Evolutionary conservation across 108 stramenopile species (phyloP), one percentile per base, ranked within the genome.

Genomic region (Bacterosira constricta): DNA sequence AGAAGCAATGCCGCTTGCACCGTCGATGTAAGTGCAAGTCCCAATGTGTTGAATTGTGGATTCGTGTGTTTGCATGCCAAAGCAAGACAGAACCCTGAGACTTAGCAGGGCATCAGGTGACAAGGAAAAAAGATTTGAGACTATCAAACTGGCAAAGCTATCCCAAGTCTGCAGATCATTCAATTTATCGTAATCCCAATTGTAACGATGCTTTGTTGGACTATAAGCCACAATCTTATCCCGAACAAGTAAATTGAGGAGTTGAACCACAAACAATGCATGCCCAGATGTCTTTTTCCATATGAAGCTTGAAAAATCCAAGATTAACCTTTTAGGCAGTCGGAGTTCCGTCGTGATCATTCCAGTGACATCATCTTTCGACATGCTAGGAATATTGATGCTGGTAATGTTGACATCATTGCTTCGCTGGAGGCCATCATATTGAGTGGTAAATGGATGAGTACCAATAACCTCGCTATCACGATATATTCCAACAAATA

Each of bases 181-280:
- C 12, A 69, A 23, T 29, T 36, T 41, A 1, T 3, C 39, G 6
- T 12, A 36, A 44, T 69, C 52, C 67, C 67, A 69, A 44, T 41
- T 20, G 38, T 29, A 69, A 0, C 67, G 42, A 13, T 54, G 53
- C 31, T 44, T 27, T 55, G 35, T 39, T 27, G 55, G 55, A 45
- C 67, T 69, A 36, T 69, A 69, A 20, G 53, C 25, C 20, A 69
- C 34, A 3, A 41, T n/a, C 1, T 53, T 56, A 25, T 72, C 63
- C 17, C 71, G 63, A 18, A 72, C 26, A 39, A 72, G 62, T 9
- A 63, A 72, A 32, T 72, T 72, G 27, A 72, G 62, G n/a, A 72
- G 52, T 50, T 72, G 31, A 23, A 65, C 64, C n/a, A 65, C 62
- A 15, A 72, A 72, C 21, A 72, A 37, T 17, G 63, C 51, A 38